phyloP scores from a whole-genome alignment of 805 yeast species.

The Nakazawaea holstii region DNA sequence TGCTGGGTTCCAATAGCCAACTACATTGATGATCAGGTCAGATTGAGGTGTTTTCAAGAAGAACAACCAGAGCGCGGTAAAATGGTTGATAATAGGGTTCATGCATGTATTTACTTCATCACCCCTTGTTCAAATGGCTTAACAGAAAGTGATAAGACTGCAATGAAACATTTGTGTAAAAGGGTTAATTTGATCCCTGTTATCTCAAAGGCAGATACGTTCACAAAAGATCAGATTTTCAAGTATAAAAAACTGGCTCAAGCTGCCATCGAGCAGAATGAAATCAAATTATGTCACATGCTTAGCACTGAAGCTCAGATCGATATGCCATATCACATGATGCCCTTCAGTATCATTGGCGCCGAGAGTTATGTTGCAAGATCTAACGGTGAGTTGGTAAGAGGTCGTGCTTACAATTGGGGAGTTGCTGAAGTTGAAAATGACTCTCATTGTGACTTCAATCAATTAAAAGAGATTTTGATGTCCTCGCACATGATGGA shows the following conservation, averaged over 20 bases:
- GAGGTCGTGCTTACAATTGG: slow-evolving; percentile 82
- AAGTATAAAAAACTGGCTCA: slow-evolving; percentile 50
- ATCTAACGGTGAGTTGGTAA: slow-evolving; percentile 42
- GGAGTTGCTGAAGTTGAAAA: slow-evolving; percentile 84
- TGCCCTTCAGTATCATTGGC: slow-evolving; percentile 73
- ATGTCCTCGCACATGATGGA: slow-evolving; percentile 73
- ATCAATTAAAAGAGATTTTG: slow-evolving; percentile 55
- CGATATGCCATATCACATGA: slow-evolving; percentile 29
- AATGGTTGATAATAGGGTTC: slow-evolving; percentile 64
- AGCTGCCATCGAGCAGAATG: slow-evolving; percentile 44
- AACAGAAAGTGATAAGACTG: slow-evolving; percentile 61
- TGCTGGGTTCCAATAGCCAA: slow-evolving; percentile 66
- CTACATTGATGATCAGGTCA: slow-evolving; percentile 78
- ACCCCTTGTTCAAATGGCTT: slow-evolving; percentile 61
- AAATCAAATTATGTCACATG: slow-evolving; percentile 54
- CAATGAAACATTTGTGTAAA: slow-evolving; percentile 63
- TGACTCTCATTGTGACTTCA: slow-evolving; percentile 71
- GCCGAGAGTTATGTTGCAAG: slow-evolving; percentile 46
- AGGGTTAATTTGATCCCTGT: slow-evolving; percentile 82
- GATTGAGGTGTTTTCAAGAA: slow-evolving; percentile 58
- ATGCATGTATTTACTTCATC: slow-evolving; percentile 80
- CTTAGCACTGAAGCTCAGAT: slow-evolving; percentile 28
- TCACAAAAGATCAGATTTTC: slow-evolving; percentile 47
- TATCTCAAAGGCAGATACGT: slow-evolving; percentile 74
- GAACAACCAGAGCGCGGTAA: slow-evolving; percentile 60